A percentile compares a stretch with the other conserved stretches of the same genome.
These are phyloP conservation scores for Allium cepa DNA, from an alignment of 106 monocot species.

Conservation along the genomic window DNA sequence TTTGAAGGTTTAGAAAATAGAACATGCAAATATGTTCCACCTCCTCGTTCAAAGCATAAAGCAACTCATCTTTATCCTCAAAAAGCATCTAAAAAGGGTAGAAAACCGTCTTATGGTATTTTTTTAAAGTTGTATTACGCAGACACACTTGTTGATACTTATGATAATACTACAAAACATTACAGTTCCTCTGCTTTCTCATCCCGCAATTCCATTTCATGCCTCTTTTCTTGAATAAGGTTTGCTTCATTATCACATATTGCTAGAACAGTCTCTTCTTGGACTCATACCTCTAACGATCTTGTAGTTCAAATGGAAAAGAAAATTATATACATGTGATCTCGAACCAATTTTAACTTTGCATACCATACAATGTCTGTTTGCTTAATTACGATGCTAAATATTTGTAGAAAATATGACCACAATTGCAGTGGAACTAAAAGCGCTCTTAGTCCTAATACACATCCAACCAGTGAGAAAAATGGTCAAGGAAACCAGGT, in stretches of 20 bases:
- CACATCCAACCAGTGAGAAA: constrained; percentile 39
- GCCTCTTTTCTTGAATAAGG: constrained; percentile 38
- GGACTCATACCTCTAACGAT: constrained; percentile 48
- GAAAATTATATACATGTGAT: background rate
- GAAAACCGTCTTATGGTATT: constrained; percentile 3
- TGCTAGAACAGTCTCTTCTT: constrained; percentile 50
- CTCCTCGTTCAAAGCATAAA: constrained; percentile 94
- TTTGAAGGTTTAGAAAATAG: constrained; percentile 94
- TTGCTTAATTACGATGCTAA: background rate
- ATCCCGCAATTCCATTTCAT: constrained; percentile 38
- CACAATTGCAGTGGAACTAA: constrained; percentile 67
- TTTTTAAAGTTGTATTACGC: background rate
- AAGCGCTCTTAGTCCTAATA: constrained; percentile 23
- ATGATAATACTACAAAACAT: background rate
- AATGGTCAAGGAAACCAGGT: constrained; percentile 59
- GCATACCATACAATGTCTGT: background rate
- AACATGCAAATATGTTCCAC: constrained; percentile 89
- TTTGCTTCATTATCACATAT: constrained; percentile 40
- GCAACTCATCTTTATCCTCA: constrained; percentile 97
- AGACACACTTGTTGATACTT: background rate
- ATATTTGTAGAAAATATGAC: constrained; percentile 45
- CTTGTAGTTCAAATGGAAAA: constrained; percentile 45
- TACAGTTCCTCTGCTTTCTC: constrained; percentile 36
- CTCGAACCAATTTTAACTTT: background rate
- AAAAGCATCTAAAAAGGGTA: constrained; percentile 87